Evolutionary conservation across 352 stramenopile species (phyloP).

Genomic region (Pythium grandisporangium): DNA sequence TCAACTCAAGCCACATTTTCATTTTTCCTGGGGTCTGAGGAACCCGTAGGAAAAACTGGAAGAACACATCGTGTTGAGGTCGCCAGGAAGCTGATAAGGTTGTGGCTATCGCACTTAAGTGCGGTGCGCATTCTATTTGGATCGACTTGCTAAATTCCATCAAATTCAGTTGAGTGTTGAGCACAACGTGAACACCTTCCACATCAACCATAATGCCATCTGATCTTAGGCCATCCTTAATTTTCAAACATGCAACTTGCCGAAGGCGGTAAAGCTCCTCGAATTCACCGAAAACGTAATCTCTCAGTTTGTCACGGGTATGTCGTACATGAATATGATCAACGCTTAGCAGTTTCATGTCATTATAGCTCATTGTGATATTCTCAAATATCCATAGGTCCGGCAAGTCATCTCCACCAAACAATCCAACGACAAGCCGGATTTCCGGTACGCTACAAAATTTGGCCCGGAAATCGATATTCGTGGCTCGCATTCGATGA

Average conservation of each 20-base stretch:
- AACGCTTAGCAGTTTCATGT: slow-evolving; percentile 26
- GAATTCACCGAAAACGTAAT: slow-evolving; percentile 71
- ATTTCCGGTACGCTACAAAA: slow-evolving; percentile 18
- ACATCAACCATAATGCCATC: slow-evolving; percentile 60
- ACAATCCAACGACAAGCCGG: slow-evolving; percentile 30
- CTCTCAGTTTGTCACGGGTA: slow-evolving; percentile 28
- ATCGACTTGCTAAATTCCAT: slow-evolving; percentile 15
- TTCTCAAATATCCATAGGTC: slow-evolving; percentile 56
- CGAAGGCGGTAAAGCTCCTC: slow-evolving; percentile 43
- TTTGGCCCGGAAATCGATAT: slow-evolving; percentile 27
- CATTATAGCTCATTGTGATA: slow-evolving; percentile 29
- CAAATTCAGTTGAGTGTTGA: slow-evolving; percentile 28
- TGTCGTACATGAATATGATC: slow-evolving; percentile 31
- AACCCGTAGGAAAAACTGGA: slow-evolving; percentile 41
- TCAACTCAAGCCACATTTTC: slow-evolving; percentile 40
- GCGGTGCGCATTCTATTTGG: slow-evolving; percentile 20
- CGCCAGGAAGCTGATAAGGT: slow-evolving; percentile 34
- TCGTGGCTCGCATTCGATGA: slow-evolving; percentile 47
- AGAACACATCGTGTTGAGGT: slow-evolving; percentile 54
- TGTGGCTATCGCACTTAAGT: slow-evolving; percentile 11
- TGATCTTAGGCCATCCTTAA: slow-evolving; percentile 2
- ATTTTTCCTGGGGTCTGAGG: slow-evolving; percentile 20
- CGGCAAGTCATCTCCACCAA: slow-evolving; percentile 58
- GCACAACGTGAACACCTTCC: slow-evolving; percentile 23
- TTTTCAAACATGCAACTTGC: slow-evolving; percentile 16